A percentile compares a stretch with the other conserved stretches of the same genome.
phyloP scores from a whole-genome alignment of 2,329 filamentous ascomycete species.

The Golovinomyces cichoracearum region DNA sequence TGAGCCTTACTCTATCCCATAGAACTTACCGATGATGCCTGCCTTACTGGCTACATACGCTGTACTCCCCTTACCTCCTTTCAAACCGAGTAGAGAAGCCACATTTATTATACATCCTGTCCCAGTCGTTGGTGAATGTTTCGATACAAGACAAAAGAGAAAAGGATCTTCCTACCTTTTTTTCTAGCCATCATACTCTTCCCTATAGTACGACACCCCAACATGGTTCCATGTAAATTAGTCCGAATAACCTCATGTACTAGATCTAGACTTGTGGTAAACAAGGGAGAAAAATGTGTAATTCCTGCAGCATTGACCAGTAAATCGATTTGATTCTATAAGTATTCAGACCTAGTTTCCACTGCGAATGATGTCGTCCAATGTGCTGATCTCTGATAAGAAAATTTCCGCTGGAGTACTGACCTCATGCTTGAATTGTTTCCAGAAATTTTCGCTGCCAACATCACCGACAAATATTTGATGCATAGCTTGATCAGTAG shows the following conservation, averaged over 20 bases:
- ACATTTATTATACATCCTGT: slow-evolving; percentile 55
- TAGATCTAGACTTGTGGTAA: slow-evolving; percentile 23
- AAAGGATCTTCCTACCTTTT: slow-evolving; percentile 8
- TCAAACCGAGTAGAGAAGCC: slow-evolving; percentile 45
- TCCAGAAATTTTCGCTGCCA: slow-evolving; percentile 11
- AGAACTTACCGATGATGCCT: slow-evolving; percentile 37
- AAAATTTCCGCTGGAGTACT: too few species aligned
- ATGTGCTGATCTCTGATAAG: too few species aligned
- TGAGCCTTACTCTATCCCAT: not conserved
- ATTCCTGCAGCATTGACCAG: slow-evolving; percentile 63
- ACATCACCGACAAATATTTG: slow-evolving; percentile 12
- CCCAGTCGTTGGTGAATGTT: not conserved
- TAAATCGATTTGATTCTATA: slow-evolving; percentile 22
- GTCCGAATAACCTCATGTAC: slow-evolving; percentile 35
- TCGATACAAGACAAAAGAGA: not conserved
- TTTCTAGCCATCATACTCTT: slow-evolving; percentile 22
- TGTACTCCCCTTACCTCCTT: slow-evolving; percentile 42
- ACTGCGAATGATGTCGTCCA: too few species aligned
- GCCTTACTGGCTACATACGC: slow-evolving; percentile 62
- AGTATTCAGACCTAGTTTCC: not conserved
- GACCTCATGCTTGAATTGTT: slow-evolving; percentile 7
- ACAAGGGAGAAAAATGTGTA: slow-evolving; percentile 37
- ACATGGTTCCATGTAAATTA: slow-evolving; percentile 43
- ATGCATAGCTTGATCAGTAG: slow-evolving; percentile 3
- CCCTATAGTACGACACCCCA: slow-evolving; percentile 28